Conservation (phyloP, 2,329 filamentous ascomycete species). For the Paraphaeosphaeria sporulosa region DNA sequence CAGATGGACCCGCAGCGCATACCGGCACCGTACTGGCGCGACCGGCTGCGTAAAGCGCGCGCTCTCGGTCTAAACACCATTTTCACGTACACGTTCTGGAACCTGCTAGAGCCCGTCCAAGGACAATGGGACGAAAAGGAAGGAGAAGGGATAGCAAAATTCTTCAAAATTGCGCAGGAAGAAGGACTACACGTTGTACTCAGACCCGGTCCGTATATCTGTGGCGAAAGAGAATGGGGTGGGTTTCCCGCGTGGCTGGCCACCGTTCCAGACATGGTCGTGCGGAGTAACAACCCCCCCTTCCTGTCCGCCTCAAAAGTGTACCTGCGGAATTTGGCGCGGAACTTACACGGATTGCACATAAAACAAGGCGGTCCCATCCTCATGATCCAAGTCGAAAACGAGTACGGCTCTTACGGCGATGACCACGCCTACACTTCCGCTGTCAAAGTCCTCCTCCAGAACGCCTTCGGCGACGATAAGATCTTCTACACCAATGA, state of each 20-base stretch:
- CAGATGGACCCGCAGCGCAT: slow-evolving; percentile 62
- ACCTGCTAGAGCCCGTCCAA: slow-evolving; percentile 54
- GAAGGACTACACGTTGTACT: slow-evolving; percentile 57
- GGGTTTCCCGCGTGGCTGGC: slow-evolving; percentile 58
- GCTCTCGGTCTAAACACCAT: slow-evolving; percentile 61
- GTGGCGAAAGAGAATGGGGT: slow-evolving; percentile 60
- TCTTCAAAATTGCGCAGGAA: slow-evolving; percentile 58
- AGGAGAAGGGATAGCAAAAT: slow-evolving; percentile 58
- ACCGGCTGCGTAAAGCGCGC: slow-evolving; percentile 54
- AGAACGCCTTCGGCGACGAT: slow-evolving; percentile 51
- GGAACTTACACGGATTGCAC: slow-evolving; percentile 47
- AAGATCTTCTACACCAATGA: slow-evolving; percentile 60
- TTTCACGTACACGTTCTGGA: slow-evolving; percentile 62
- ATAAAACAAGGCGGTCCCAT: slow-evolving; percentile 56
- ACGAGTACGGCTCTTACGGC: slow-evolving; percentile 61
- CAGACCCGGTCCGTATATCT: slow-evolving; percentile 59
- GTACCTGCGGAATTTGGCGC: slow-evolving; percentile 53
- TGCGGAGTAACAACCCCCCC: slow-evolving; percentile 52
- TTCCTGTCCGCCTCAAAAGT: slow-evolving; percentile 50
- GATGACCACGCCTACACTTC: slow-evolving; percentile 55
- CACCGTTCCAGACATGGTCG: slow-evolving; percentile 51
- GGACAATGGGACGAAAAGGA: slow-evolving; percentile 51
- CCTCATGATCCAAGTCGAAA: slow-evolving; percentile 61
- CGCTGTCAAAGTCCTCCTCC: slow-evolving; percentile 54
- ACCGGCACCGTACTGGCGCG: slow-evolving; percentile 56